A percentile compares a stretch with the other conserved stretches of the same genome.
Conservation (phyloP, 2,329 filamentous ascomycete genomes). For the Fusarium coffeatum region DNA sequence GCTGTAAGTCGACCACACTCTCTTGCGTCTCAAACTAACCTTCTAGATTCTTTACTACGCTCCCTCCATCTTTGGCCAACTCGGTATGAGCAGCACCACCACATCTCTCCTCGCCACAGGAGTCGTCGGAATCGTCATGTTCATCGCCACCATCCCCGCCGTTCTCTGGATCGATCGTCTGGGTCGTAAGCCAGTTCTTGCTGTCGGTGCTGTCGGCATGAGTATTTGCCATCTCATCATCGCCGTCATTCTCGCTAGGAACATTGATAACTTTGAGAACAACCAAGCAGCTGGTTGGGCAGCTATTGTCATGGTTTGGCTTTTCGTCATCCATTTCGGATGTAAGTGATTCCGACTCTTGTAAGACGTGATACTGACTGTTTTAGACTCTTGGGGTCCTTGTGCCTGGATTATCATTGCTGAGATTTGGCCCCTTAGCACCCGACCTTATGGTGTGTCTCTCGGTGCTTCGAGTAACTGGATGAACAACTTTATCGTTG, state of each 20-base stretch:
- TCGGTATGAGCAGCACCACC: constrained; percentile 66
- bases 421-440: constrained; percentile 79
- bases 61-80: constrained; percentile 74
- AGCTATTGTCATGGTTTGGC: constrained; percentile 74
- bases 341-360: constrained; percentile 46
- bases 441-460: constrained; percentile 76
- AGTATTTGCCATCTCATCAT: constrained; percentile 77
- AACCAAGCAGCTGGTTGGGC: constrained; percentile 74
- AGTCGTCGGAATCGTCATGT: constrained; percentile 78
- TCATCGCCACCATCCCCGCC: constrained; percentile 73
- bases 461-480: constrained; percentile 74
- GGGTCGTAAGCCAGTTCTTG: constrained; percentile 71
- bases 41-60: constrained; percentile 69
- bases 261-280: constrained; percentile 70
- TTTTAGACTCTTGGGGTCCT: constrained; percentile 73
- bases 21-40: background rate
- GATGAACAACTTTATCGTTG: constrained; percentile 73
- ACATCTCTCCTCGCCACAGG: constrained; percentile 74
- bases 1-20: constrained; percentile 53
- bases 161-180: constrained; percentile 74
- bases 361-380: background rate
- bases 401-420: constrained; percentile 80
- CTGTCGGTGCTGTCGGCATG: constrained; percentile 76
- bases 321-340: constrained; percentile 80
- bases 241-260: constrained; percentile 73